Evolutionary conservation across 1,284 basidiomycete species (phyloP), one percentile per base, ranked within the genome.

Genomic region (Serendipita sp.): DNA sequence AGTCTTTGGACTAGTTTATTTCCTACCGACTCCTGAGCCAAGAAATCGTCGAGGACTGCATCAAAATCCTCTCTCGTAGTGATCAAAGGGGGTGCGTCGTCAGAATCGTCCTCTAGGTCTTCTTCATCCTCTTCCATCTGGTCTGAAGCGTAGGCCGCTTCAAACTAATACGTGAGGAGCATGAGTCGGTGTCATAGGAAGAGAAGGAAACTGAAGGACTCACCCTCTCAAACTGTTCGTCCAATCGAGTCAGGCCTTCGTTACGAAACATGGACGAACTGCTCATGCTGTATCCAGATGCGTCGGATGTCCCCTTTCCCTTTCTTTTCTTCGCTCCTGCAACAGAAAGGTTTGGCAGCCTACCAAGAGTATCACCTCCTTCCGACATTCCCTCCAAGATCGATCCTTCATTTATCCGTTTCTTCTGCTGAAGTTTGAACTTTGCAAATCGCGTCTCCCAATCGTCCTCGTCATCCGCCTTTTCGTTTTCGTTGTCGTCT

Each of bases 181-280:
- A 38, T 65, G 64, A 68, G 30, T 60, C n/a, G 44, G 49, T 60
- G 29, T 55, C n/a, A 53, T 61, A 6, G 30, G 44, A 62, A 47
- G 35, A 34, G 60, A 50, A 44, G 22, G 50, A 38, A 38, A 38
- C 22, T 22, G 22, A 22, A 8, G 41, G 49, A 70, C 80, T 67
- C 67, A 92, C 93, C 79, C 91, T 84, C 69, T 98, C 93, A 70
- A 99, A 99, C 10, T 85, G 83, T 68, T 96, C 92, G 70, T 99
- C 96, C 32, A 99, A 79, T 3, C 85, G 87, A 53, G 88, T 83
- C 41, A 99, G 75, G 0, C 91, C 87, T 68, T 93, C 84, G 69
- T 93, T 99, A 45, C 96, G 82, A 75, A 85, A 91, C 89, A 99
- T 93, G 29, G 92, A 92, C 2, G 92, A 94, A 68, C 91, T 93